These are phyloP conservation scores for Chaetomidium leptoderma DNA, from an alignment of 495 filamentous ascomycete genomes.

Conservation along the genomic window DNA sequence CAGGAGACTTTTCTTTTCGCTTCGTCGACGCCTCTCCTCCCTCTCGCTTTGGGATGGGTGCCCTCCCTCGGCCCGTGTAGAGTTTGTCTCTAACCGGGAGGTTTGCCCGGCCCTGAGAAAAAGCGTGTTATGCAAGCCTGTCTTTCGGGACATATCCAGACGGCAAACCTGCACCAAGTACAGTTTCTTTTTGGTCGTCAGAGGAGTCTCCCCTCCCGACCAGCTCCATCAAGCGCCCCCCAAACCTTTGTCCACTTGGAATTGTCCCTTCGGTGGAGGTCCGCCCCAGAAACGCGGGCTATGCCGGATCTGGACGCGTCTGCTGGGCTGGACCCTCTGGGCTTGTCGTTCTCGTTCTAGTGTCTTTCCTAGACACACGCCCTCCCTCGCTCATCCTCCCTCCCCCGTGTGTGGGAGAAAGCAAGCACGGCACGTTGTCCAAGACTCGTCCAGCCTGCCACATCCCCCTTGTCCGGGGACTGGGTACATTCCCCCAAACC, in stretches of 20 bases:
- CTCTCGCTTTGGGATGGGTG: neutral
- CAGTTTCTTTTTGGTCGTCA: neutral
- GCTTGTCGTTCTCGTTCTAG: slow-evolving; percentile 7
- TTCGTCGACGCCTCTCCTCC: neutral
- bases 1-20: neutral
- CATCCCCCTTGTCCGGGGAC: slow-evolving; percentile 6
- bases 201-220: neutral
- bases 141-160: neutral
- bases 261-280: slow-evolving; percentile 1
- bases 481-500: neutral
- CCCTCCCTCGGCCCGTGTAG: neutral
- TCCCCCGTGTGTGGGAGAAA: neutral
- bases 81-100: neutral
- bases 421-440: too few relatives aligned
- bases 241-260: neutral
- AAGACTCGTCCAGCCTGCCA: slow-evolving; percentile 2
- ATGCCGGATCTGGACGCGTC: slow-evolving; percentile 21
- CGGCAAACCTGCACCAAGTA: slow-evolving; percentile 6
- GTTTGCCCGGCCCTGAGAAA: neutral
- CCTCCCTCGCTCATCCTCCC: neutral
- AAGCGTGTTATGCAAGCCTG: neutral
- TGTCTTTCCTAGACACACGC: slow-evolving; percentile 1
- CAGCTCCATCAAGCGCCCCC: neutral
- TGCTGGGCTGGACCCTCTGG: slow-evolving; percentile 15
- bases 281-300: slow-evolving; percentile 12